A percentile compares a stretch with the other conserved stretches of the same genome.
Evolutionary conservation across 352 stramenopile species (phyloP).

Genomic region (Aphanomyces euteiches): DNA sequence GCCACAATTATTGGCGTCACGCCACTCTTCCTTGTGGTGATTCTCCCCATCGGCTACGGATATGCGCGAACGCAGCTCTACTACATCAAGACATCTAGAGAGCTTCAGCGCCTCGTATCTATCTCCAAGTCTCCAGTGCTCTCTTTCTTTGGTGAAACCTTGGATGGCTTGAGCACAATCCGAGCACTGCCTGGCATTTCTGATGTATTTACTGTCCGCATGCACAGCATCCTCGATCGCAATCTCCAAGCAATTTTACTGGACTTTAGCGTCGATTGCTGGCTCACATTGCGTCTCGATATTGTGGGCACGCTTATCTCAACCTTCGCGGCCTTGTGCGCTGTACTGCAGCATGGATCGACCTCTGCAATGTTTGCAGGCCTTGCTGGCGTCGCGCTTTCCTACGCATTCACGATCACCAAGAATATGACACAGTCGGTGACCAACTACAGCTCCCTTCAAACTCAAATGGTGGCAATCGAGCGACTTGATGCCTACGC

Average conservation of each 20-base stretch:
- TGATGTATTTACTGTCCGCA: conserved; percentile 34
- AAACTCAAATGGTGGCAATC: conserved; percentile 84
- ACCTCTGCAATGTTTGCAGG: conserved; percentile 3
- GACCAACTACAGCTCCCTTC: conserved; percentile 35
- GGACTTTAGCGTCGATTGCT: conserved; percentile 91
- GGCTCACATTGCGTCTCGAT: conserved; percentile 92
- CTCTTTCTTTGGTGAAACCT: conserved; percentile 88
- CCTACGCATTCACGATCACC: conserved; percentile 23
- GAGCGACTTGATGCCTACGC: conserved; percentile 38
- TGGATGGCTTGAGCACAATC: conserved; percentile 69
- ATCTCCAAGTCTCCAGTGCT: conserved; percentile 87
- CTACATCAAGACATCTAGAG: conserved; percentile 53
- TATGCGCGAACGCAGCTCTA: conserved; percentile 79
- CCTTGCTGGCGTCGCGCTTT: conserved; percentile 19
- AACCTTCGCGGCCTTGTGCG: conserved; percentile 80
- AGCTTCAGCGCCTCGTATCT: conserved; percentile 82
- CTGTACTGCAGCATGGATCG: conserved; percentile 54
- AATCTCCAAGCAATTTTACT: conserved; percentile 87
- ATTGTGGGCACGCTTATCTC: conserved; percentile 83
- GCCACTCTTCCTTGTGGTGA: conserved; percentile 36
- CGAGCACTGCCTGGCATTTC: conserved; percentile 68
- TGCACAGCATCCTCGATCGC: conserved; percentile 48
- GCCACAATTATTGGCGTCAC: conserved; percentile 55
- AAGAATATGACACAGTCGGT: conserved; percentile 24
- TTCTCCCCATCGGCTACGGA: conserved; percentile 51